These are phyloP conservation scores for Tulasnella sp. DNA, from an alignment of 768 basidiomycete genomes.

Conservation along the genomic window DNA sequence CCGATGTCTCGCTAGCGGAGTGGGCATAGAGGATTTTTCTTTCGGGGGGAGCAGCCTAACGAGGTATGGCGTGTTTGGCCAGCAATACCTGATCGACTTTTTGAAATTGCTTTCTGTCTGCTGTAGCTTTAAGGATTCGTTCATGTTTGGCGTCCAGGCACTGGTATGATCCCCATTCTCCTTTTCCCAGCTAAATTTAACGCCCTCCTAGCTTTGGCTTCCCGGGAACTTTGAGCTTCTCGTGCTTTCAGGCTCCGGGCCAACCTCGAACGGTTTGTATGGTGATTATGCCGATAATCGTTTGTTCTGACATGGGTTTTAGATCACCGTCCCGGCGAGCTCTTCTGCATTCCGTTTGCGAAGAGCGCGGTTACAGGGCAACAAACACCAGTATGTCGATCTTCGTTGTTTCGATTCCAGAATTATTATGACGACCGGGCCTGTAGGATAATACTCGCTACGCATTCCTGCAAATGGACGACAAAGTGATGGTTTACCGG, in stretches of 20 bases:
- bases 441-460: constrained; percentile 88
- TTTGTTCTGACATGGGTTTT: not conserved
- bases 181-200: not conserved
- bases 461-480: constrained; percentile 93
- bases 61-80: not conserved
- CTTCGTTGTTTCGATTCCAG: not conserved
- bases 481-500: constrained; percentile 86
- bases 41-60: constrained; percentile 47
- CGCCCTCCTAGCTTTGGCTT: constrained; percentile 71
- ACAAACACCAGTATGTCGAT: constrained; percentile 71
- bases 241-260: constrained; percentile 48
- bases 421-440: not conserved
- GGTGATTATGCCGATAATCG: not conserved
- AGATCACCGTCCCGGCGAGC: constrained; percentile 42
- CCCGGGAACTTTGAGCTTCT: constrained; percentile 89
- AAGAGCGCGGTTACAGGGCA: constrained; percentile 91
- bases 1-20: constrained; percentile 68
- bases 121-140: constrained; percentile 66
- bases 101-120: not conserved
- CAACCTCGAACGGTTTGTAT: not conserved
- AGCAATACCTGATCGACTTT: not conserved
- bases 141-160: constrained; percentile 69
- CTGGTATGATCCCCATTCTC: not conserved
- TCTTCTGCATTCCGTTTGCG: constrained; percentile 86
- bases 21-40: constrained; percentile 56